Evolutionary conservation across 1,139 yeast genomes (phyloP), one percentile per base, ranked within the genome.

Genomic region (Pichia sp.): DNA sequence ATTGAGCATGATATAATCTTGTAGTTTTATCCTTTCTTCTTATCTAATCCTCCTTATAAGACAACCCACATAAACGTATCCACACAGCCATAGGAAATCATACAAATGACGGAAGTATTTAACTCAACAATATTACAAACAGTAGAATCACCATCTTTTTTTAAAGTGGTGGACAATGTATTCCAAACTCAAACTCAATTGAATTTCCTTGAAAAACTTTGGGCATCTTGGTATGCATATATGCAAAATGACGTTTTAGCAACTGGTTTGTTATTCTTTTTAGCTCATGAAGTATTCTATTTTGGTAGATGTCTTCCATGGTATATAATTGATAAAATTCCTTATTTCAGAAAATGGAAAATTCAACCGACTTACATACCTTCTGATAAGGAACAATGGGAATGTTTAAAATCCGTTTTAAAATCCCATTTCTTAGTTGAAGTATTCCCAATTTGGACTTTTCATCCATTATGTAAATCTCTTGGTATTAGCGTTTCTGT

Each of bases 371-470:
- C 76, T 23, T 85, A 86, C 60, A 67, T 84, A 33, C 96, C 96
- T 14, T 69, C 85, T 24, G 74, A 78, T 49, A 72, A 74, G 57
- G 96, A 89, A 64, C 96, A 91, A 63, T 79, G 94, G 87, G 89
- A 85, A 62, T 91, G 97, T 62, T 71, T 89, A 47, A 84, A 83
- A 63, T 71, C 87, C 18, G 96, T 91, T 22, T 66, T 91, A 40
- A 72, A 80, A 45, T 84, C 93, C 19, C 98, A 91, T 65, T 78
- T 88, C 59, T 62, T 91, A 47, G 95, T 91, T 33, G 97, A 91
- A 65, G 96, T 95, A 7, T 71, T 91, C 45, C 97, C 97, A 43
- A 91, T 91, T 52, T 91, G 96, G 94, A 80, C 89, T 36, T 91
- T 91, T 76, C 96, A 91, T 62, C 95, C 96, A 41, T 66, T 89